A percentile compares a stretch with the other conserved stretches of the same genome.
These are phyloP conservation scores for Chenopodium formosanum DNA, from an alignment of 148 eudicot genomes.

Conservation along the genomic window DNA sequence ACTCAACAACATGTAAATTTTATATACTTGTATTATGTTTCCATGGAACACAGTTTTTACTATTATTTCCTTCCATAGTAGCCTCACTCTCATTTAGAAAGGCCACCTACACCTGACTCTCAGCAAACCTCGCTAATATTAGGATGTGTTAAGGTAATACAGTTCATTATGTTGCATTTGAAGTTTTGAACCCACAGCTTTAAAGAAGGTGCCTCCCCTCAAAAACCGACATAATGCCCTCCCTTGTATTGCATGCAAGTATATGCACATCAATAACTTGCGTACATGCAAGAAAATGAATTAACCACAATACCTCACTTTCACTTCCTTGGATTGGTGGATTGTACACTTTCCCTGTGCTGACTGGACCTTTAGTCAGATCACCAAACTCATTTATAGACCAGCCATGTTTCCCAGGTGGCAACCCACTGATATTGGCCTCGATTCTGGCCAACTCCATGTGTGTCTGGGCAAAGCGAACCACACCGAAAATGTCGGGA, in stretches of 20 bases:
- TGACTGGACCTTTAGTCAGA: conserved; percentile 76
- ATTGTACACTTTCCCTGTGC: conserved; percentile 86
- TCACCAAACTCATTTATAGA: conserved; percentile 93
- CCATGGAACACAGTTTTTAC: neutral
- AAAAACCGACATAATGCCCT: neutral
- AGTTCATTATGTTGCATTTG: neutral
- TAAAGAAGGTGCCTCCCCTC: neutral
- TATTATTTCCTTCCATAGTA: neutral
- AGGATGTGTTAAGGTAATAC: neutral
- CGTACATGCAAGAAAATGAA: neutral
- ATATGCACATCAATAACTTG: neutral
- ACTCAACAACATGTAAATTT: neutral
- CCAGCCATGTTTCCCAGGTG: conserved; percentile 92
- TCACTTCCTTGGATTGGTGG: conserved; percentile 37
- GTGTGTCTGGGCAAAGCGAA: conserved; percentile 79
- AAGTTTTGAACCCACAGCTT: neutral
- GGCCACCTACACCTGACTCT: neutral
- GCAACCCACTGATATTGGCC: conserved; percentile 81
- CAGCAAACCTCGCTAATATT: neutral
- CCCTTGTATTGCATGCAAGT: neutral
- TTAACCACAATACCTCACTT: conserved; percentile 46
- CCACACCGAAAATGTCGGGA: conserved; percentile 84
- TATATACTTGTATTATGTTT: neutral
- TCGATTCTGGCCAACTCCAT: conserved; percentile 94
- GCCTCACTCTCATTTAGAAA: neutral